These are phyloP conservation scores for Megacollybia marginata DNA, from an alignment of 768 basidiomycete genomes.

Conservation along the genomic window DNA sequence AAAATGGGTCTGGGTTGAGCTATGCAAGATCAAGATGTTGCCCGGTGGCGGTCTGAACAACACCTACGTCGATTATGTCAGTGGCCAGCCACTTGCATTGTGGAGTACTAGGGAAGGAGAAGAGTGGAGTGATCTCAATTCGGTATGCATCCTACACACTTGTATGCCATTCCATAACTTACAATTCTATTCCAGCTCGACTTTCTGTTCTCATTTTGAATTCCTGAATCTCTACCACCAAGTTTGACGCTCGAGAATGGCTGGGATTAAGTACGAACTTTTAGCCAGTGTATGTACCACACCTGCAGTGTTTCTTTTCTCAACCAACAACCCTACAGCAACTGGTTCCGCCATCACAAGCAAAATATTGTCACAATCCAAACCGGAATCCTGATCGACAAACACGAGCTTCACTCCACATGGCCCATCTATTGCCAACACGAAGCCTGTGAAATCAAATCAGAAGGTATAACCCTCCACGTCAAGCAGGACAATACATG, in stretches of 20 bases:
- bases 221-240: slow-evolving; percentile 90
- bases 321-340: slow-evolving; percentile 58
- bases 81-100: slow-evolving; percentile 72
- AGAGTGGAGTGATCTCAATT: slow-evolving; percentile 60
- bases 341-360: slow-evolving; percentile 78
- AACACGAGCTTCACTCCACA: slow-evolving; percentile 87
- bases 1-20: slow-evolving; percentile 87
- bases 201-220: slow-evolving; percentile 82
- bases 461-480: slow-evolving; percentile 69
- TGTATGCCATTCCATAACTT: slow-evolving; percentile 2
- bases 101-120: slow-evolving; percentile 79
- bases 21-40: slow-evolving; percentile 83
- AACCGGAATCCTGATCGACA: slow-evolving; percentile 77
- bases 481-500: slow-evolving; percentile 74
- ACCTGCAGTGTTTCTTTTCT: background rate
- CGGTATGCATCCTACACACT: slow-evolving; percentile 21
- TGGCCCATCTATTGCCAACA: slow-evolving; percentile 88
- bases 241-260: slow-evolving; percentile 73
- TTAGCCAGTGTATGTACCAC: slow-evolving; percentile 81
- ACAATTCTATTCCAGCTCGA: slow-evolving; percentile 50
- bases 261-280: slow-evolving; percentile 86
- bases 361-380: slow-evolving; percentile 57
- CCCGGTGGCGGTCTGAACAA: slow-evolving; percentile 63
- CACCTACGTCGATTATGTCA: slow-evolving; percentile 74
- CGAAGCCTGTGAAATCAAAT: slow-evolving; percentile 58